Base-by-base conservation (phyloP, 2,329 filamentous ascomycete genomes). In the Phialophora chinensis region DNA sequence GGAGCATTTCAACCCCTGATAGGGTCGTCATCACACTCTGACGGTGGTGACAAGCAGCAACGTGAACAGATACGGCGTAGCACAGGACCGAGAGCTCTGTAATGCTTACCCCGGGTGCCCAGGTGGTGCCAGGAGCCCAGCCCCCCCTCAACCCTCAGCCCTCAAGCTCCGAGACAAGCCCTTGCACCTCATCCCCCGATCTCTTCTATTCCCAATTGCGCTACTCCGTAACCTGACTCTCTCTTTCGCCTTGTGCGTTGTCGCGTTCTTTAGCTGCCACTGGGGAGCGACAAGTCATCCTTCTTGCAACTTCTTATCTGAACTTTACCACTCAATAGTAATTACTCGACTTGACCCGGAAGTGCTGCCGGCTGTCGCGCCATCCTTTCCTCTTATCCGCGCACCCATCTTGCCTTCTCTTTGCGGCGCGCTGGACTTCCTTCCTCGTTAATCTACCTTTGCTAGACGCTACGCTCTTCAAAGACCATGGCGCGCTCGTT, bases 401-500 rank as follows among this genome's bases (percentile, higher is more conserved):
- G 42, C 57, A 60, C 7, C 57, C 27, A 12, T 20, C 42, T 44
- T 50, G 17, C n/a, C 44, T 50, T n/a, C 31, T 31, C 57, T 50
- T 60, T 27, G 38, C 38, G 27, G 44, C 42, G 53, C 53, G 29
- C 53, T 35, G 23, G 53, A 33, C 17, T 20, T 53, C 29, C 29
- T 35, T 35, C 29, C n/a, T 33, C 27, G 2, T 17, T 23, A 20
- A 35, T 14, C 11, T 23, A 27, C 14, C 49, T 4, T 27, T 29
- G 53, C 10, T 8, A 35, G 27, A 55, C 17, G n/a, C 11, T 31
- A 55, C 11, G 31, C 53, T n/a, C 38, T n/a, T 42, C 31, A 10
- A 33, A 27, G 23, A 74, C 59, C 73, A 80, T 76, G 74, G 77
- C 77, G 78, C 80, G 82, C 73, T 73, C 77, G 64, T 75, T 84